Conservation (phyloP, 345 rosid genomes). For the Pelargonium nanum region DNA sequence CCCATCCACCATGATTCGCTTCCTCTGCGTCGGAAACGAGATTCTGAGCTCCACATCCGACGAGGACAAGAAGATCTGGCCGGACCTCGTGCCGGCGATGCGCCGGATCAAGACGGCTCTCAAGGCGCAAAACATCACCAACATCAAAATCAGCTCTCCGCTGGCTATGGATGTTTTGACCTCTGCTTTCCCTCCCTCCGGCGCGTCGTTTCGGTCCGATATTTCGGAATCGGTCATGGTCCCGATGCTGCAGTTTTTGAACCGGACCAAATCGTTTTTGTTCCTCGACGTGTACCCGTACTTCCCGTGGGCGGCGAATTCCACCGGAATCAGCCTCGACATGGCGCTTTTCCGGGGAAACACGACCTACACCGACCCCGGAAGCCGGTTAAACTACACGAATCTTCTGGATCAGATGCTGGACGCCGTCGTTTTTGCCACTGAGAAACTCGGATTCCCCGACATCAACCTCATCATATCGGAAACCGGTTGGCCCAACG, state of each 20-base stretch:
- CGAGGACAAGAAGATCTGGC: constrained; percentile 31
- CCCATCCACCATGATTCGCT: constrained; percentile 45
- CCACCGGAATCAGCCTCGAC: constrained; percentile 27
- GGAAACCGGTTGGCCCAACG: constrained; percentile 82
- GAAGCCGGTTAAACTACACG: constrained; percentile 38
- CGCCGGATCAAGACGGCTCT: constrained; percentile 36
- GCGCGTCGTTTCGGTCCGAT: constrained; percentile 44
- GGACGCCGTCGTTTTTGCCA: constrained; percentile 33
- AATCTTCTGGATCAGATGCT: constrained; percentile 36
- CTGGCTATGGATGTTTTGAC: constrained; percentile 57
- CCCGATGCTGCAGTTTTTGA: constrained; percentile 56
- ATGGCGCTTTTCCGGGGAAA: constrained; percentile 41
- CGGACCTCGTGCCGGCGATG: constrained; percentile 63
- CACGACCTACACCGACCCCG: constrained; percentile 40
- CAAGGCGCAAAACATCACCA: constrained; percentile 24
- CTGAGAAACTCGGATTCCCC: constrained; percentile 48
- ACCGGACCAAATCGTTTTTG: constrained; percentile 51
- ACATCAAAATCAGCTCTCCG: constrained; percentile 66
- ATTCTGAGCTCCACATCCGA: constrained; percentile 45
- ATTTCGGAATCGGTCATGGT: constrained; percentile 32
- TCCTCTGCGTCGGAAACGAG: constrained; percentile 61
- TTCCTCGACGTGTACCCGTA: constrained; percentile 74
- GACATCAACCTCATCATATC: constrained; percentile 42
- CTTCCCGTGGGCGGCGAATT: constrained; percentile 55
- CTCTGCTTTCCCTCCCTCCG: constrained; percentile 62